Conservation (phyloP, 352 stramenopile genomes). For the Phytophthora fragariaefolia region DNA sequence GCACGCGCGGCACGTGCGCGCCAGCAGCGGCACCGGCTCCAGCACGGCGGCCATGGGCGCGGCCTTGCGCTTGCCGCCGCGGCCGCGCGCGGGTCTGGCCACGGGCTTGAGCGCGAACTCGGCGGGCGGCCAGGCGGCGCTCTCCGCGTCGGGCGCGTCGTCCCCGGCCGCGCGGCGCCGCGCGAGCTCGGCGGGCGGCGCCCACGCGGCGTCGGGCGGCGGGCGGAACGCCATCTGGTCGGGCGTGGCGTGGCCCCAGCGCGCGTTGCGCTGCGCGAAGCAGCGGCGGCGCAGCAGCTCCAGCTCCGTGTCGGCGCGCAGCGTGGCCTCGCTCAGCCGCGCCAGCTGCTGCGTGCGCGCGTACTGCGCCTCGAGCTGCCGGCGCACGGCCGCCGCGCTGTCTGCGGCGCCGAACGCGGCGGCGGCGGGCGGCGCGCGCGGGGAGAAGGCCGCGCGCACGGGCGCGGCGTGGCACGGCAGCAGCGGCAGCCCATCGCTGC, state of each 20-base stretch:
- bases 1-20: conserved; percentile 48
- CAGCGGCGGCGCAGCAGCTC: conserved; percentile 75
- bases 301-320: conserved; percentile 80
- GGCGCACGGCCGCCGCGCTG: conserved; percentile 44
- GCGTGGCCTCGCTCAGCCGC: conserved; percentile 65
- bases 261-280: conserved; percentile 79
- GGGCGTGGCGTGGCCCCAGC: conserved; percentile 60
- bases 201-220: conserved; percentile 37
- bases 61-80: conserved; percentile 71
- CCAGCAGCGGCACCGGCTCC: conserved; percentile 44
- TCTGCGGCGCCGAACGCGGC: conserved; percentile 38
- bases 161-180: conserved; percentile 47
- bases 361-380: conserved; percentile 53
- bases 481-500: neutral
- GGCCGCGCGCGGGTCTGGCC: conserved; percentile 46
- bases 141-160: conserved; percentile 16
- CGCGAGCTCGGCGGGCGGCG: conserved; percentile 44
- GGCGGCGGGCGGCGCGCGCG: conserved; percentile 12
- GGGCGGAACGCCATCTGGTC: conserved; percentile 55
- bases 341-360: conserved; percentile 40
- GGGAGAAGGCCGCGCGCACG: neutral
- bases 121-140: conserved; percentile 72
- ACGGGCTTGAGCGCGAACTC: conserved; percentile 76
- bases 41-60: conserved; percentile 52
- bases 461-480: neutral